These are phyloP conservation scores for Globisporangium nagaii DNA, from an alignment of 352 stramenopile species.

Conservation along the genomic window DNA sequence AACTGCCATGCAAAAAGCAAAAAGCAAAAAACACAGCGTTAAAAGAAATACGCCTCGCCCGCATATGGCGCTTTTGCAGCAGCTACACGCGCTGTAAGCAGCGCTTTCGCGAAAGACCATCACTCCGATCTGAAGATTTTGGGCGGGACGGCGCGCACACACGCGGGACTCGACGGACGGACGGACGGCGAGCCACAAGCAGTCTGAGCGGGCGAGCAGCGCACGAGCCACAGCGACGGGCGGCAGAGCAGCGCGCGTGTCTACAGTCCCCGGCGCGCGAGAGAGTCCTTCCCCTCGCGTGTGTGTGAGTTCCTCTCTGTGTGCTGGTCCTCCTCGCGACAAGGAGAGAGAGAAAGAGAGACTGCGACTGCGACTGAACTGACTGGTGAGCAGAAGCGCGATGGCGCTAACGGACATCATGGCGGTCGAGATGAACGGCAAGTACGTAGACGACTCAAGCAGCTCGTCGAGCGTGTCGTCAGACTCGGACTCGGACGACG, in stretches of 20 bases:
- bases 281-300: no score
- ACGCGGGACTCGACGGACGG: conserved; percentile 4
- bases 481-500: conserved; percentile 50
- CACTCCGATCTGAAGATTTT: conserved; percentile 3
- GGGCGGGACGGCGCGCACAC: neutral
- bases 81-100: no score
- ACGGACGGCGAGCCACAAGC: neutral
- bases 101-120: neutral
- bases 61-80: no score
- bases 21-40: no score
- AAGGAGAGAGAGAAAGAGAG: neutral
- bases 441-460: conserved; percentile 71
- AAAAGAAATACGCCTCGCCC: no score
- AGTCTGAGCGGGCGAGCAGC: neutral
- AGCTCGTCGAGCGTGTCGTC: conserved; percentile 74
- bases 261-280: neutral
- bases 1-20: no score
- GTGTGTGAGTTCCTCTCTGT: no score
- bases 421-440: conserved; percentile 62
- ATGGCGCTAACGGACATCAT: conserved; percentile 78
- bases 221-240: neutral
- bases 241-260: neutral
- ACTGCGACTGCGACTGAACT: no score
- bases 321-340: neutral
- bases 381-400: neutral